Base-by-base conservation (phyloP, 2,329 filamentous ascomycete genomes). In the Fusarium sp. region DNA sequence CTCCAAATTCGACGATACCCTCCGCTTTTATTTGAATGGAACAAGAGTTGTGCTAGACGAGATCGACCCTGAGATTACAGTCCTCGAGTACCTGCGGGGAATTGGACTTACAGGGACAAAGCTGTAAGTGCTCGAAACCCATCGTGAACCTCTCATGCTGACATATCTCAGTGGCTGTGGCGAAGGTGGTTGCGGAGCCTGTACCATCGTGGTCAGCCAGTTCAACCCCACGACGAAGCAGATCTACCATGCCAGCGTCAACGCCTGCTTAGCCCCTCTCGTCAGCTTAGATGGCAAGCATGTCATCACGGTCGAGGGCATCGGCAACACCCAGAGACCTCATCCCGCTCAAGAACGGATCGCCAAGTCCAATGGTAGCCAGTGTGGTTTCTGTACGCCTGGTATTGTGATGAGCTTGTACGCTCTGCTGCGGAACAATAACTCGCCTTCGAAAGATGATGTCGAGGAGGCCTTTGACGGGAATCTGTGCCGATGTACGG, bases 331-430 rank as follows among this genome's bases (percentile, higher is more conserved):
- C 31, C 93, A 96, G 82, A 90, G 88, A 47, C 96, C 96, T 6
- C 96, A 99, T 85, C 94, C 96, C 2, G 87, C 93, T 5, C 96
- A 98, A 81, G 95, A 98, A 84, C 90, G 96, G 57, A 93, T 99
- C 77, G 96, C 96, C 20, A 93, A 93, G 83, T 90, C 93, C 35
- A 96, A 98, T 84, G 96, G 96, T 58, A 97, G 94, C 76, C 96
- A 99, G 82, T 99, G 89, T 69, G 89, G 95, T 1, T 99, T 99
- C 84, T 99, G 96, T 80, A 98, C 96, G 0, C 96, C 96, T 6
- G 96, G 96, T 3, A 98, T 99, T 78, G 95, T 98, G 72, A 98
- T 98, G 94, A 98, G 95, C 81, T 84, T 98, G 65, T 99, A 99
- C 82, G 96, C 96, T 7, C 87, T 98, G 52, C 87, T 99, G 35